Evolutionary conservation across 495 filamentous ascomycete species (phyloP).

Genomic region (Ascodesmis nigricans): DNA sequence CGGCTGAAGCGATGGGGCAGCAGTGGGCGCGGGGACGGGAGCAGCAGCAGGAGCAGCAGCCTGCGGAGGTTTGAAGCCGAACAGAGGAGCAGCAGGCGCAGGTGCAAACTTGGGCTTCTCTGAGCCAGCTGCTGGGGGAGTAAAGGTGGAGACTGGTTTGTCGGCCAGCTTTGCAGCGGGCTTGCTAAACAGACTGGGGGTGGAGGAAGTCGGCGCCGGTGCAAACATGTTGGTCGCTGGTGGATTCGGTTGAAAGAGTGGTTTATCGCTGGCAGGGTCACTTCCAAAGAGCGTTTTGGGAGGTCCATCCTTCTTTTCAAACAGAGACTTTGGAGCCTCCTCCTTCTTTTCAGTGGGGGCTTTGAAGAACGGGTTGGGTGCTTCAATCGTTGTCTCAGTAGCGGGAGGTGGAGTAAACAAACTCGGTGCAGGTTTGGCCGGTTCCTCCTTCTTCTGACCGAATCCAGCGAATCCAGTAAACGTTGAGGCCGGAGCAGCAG

Average conservation of each 20-base stretch:
- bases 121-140: background rate
- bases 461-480: constrained; percentile 1
- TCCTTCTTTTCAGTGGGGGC: constrained; percentile 1
- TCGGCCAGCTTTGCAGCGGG: background rate
- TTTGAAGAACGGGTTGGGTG: constrained; percentile 1
- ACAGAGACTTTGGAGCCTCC: constrained; percentile 8
- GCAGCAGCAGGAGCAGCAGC: background rate
- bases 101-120: background rate
- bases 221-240: too few relatives aligned
- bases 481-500: too few relatives aligned
- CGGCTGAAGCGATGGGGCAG: background rate
- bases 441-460: constrained; percentile 1
- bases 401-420: constrained; percentile 3
- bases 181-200: background rate
- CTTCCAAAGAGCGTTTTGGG: too few relatives aligned
- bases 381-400: constrained; percentile 12
- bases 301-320: too few relatives aligned
- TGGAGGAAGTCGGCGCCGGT: too few relatives aligned
- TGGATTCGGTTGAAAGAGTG: too few relatives aligned
- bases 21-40: background rate
- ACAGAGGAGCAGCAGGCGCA: constrained; percentile 7
- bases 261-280: too few relatives aligned
- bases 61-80: constrained; percentile 8
- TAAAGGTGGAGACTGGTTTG: background rate
- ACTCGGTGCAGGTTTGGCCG: background rate